Evolutionary conservation across 106 monocot species (phyloP), one percentile per base, ranked within the genome.

Genomic region (Hemerocallis citrina): DNA sequence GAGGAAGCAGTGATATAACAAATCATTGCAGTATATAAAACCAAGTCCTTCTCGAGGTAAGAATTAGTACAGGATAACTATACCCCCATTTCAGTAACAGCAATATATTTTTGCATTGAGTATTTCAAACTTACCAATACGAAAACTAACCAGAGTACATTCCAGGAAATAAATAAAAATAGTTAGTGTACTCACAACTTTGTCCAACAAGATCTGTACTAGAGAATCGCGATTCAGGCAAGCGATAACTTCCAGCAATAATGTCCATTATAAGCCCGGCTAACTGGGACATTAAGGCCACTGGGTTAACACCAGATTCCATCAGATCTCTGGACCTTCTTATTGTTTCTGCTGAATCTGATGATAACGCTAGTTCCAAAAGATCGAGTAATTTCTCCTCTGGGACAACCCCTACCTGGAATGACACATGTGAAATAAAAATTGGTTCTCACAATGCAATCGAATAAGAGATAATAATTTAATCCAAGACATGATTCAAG

Each of bases 351-450:
- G 66, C 65, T 43, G 73, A 77, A 64, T 82, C 61, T 66, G 74
- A 66, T 37, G 81, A 75, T 66, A 86, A 60, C 24, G 86, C 86
- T 50, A 71, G 57, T 64, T 78, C 64, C 22, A 86, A 28, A 44
- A 86, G 81, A 57, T 78, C 78, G 27, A 86, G 71, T 45, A 86
- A 57, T 61, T 69, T 78, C 48, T 86, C 86, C 55, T 75, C 72
- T 37, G 86, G 68, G 13, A 81, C 86, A 66, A 86, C 68, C 13
- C 86, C 86, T 57, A 82, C 58, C 86, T 86, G 51, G 45, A 63
- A 72, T 51, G 49, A 17, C 24, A 39, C 11, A 69, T 25, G 34
- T 11, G 21, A 31, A 4, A 11, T 19, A 25, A 25, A 7, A 39
- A 3, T 41, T 47, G 7, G n/a, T n/a, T n/a, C n/a, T n/a, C n/a